Evolutionary conservation across 2,329 filamentous ascomycete species (phyloP), one percentile per base, ranked within the genome.

Genomic region (Pseudogymnoascus pannorum): DNA sequence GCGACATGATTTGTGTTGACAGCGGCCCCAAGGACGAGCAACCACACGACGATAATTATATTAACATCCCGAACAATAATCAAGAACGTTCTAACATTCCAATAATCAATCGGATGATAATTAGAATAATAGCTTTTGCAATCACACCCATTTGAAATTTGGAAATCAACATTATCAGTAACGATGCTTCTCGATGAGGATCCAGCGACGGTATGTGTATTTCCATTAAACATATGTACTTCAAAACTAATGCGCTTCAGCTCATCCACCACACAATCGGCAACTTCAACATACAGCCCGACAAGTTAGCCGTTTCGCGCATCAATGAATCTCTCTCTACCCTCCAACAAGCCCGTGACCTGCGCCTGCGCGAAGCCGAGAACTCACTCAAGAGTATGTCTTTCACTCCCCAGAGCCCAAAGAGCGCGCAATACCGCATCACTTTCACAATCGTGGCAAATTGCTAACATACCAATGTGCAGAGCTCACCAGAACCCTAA

Each of bases 101-200:
- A 31, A 54, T 54, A 54, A 54, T 31, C 44, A 31, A 29, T 54
- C 8, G 31, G 24, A 29, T 4, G n/a, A 54, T 31, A 54, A 54
- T 20, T 12, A 3, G 7, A 54, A 54, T 7, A 18, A 31, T 12
- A 11, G 2, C 1, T 31, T 26, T 20, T 4, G 9, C 26, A 0
- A 54, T 31, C 24, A 14, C 26, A 20, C n/a, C 31, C 8, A 24
- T 22, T 22, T 57, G 8, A 31, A 22, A 35, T 33, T 61, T 6
- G 14, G 16, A 38, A 44, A 26, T 12, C 33, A 7, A 33, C 51
- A n/a, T 31, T 4, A 31, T 48, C 26, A 60, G 40, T 64, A 78
- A 91, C 77, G 66, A 97, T 97, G 89, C 82, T 97, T 73, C 90
- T 97, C 77, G 91, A 96, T 76, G 92, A 97, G 78, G 90, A 94